Evolutionary conservation across 257 asterid genomes (phyloP).

Genomic region (Solanum dulcamara): DNA sequence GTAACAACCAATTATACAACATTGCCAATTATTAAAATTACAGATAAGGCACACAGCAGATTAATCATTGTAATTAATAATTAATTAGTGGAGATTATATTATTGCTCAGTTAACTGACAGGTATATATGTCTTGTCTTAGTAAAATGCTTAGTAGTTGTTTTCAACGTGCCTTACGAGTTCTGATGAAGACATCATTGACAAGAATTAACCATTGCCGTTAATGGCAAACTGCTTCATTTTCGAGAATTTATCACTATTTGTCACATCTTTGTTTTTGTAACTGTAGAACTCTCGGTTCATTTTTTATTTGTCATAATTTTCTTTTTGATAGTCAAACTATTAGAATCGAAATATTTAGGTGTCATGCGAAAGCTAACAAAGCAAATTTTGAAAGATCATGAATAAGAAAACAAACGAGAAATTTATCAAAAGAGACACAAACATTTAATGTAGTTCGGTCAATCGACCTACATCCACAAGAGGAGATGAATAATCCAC

Average conservation of each 20-base stretch:
- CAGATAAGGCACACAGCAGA: background rate
- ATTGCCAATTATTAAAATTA: background rate
- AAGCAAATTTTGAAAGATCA: no score
- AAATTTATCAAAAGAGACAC: no score
- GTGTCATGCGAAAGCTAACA: no score
- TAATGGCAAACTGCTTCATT: background rate
- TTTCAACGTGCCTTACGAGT: background rate
- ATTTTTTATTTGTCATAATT: no score
- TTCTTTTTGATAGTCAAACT: no score
- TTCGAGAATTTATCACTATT: background rate
- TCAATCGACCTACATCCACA: no score
- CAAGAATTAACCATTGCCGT: background rate
- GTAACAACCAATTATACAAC: background rate
- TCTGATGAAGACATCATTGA: background rate
- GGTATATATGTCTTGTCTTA: background rate
- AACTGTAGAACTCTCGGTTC: no score
- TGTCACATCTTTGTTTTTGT: background rate
- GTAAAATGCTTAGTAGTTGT: background rate
- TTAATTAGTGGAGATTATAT: background rate
- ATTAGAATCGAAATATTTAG: no score
- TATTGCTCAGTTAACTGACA: background rate
- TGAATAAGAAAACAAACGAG: no score
- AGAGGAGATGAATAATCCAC: no score
- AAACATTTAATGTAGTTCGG: no score
- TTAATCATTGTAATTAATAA: background rate